Base-by-base conservation (phyloP, 306 rosid species). In the Vigna trinervia region DNA sequence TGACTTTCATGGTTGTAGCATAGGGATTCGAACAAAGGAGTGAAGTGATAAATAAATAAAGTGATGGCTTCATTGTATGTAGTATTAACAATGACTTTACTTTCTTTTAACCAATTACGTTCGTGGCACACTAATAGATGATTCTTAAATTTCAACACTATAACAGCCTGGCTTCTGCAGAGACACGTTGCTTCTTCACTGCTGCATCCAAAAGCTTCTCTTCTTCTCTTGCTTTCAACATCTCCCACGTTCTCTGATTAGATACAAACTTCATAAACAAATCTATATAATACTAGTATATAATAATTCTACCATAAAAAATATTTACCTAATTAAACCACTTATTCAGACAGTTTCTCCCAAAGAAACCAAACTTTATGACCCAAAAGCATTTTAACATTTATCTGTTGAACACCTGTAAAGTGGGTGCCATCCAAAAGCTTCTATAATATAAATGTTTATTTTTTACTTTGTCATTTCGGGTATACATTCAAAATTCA, bases 141-240 rank as follows among this genome's bases (percentile, higher is more conserved):
- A 63, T 26, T 77, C 50, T 65, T 54, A 32, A 47, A 64, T 46
- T 56, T 46, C 46, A 73, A 64, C 48, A 23, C 43, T 13, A 6
- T 20, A 13, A 65, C 87, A 80, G 68, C 66, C 83, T 80, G 87
- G 87, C 80, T 30, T 36, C 52, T 30, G 13, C 74, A 61, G 43
- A 76, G 56, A 12, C 51, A 26, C 41, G 65, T 79, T 68, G 10
- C 75, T 63, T 75, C 45, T 54, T 69, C 60, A 54, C 4, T 20
- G 41, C 39, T 46, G 48, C 71, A 28, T 74, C 51, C 54, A 48
- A 47, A 58, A 23, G 72, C 63, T 51, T 80, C 68, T 47, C 64
- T 46, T 19, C 82, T 70, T 70, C 46, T 41, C 46, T 41, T 8
- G 3, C 46, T 41, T 41, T 34, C 15, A 60, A 32, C 75, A 34